Base-by-base conservation (phyloP, 441 rosid genomes). In the Capsella rubella region DNA sequence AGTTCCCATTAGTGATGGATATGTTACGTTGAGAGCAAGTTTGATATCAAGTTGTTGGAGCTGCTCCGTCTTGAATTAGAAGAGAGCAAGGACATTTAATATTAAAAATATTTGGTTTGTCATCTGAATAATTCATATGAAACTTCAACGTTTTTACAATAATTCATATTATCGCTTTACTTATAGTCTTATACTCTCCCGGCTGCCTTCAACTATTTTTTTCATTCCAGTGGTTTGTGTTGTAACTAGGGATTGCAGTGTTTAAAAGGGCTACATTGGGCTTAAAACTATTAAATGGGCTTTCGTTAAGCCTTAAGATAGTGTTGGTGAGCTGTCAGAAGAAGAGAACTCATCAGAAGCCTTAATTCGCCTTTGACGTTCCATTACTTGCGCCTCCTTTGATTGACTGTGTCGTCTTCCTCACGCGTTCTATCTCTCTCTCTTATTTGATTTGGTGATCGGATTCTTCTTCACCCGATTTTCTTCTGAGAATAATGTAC, bases 401-500 rank as follows among this genome's bases (percentile, higher is more conserved):
- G 13, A 53, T 45, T 64, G 69, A 58, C 68, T 61, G 51, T n/a
- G 2, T 71, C 67, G 56, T 66, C 69, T 75, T 61, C 51, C 58
- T 61, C 60, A 39, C 81, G 81, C 74, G 69, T 13, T 37, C 40
- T 29, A 3, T 29, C 31, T 34, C 37, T 34, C 37, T 37, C 40
- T 37, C 40, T 9, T 8, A 13, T 39, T 40, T 7, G 21, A 11
- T 43, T 32, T 21, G 64, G 49, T 63, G 34, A 68, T 78, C 69
- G 6, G 64, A 58, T 46, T 42, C 66, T 39, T 40, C 65, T 37
- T 68, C 50, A 46, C 46, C 49, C 35, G 55, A 37, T 28, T 71
- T 31, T 32, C 10, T 15, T 59, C 51, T 3, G 29, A 47, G 61
- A n/a, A 54, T 69, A 60, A 82, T 82, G 85, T 81, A 57, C 62